phyloP scores from a whole-genome alignment of 257 asterid genomes.

The Henckelia pumila region DNA sequence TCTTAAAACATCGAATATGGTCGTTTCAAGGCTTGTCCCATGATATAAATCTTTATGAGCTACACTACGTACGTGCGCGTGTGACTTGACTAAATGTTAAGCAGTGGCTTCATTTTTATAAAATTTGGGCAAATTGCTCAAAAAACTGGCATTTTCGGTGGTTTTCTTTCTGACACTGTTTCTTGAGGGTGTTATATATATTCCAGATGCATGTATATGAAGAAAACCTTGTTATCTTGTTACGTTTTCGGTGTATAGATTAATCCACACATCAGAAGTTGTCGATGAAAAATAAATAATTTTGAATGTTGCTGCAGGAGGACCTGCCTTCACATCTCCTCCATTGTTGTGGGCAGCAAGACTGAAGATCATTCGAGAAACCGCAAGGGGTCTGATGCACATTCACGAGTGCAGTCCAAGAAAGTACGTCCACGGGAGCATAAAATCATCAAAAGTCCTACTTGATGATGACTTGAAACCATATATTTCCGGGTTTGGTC shows the following conservation, averaged over 20 bases:
- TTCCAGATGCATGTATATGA: not conserved
- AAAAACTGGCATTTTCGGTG: not conserved
- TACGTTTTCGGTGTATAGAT: not conserved
- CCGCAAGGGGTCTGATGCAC: slow-evolving; percentile 63
- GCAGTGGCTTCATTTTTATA: not conserved
- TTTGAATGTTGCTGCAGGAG: slow-evolving; percentile 41
- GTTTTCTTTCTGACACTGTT: not conserved
- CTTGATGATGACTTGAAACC: slow-evolving; percentile 82
- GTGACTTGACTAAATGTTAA: not conserved
- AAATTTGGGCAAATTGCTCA: not conserved
- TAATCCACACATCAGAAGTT: not conserved
- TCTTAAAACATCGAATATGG: not conserved
- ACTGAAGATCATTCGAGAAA: slow-evolving; percentile 62
- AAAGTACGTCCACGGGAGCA: slow-evolving; percentile 70
- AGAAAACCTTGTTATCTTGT: not conserved
- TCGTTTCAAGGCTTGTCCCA: not conserved
- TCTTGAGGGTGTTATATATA: not conserved
- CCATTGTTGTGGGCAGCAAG: slow-evolving; percentile 71
- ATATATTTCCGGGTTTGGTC: slow-evolving; percentile 75
- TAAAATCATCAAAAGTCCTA: slow-evolving; percentile 79
- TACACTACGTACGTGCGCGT: not conserved
- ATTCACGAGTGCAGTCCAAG: slow-evolving; percentile 85
- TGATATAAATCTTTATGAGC: not conserved
- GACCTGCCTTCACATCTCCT: slow-evolving; percentile 53
- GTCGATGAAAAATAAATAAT: not conserved